phyloP scores from a whole-genome alignment of 192 early-diverging fungal genomes.

The Chytriomyces hyalinus region DNA sequence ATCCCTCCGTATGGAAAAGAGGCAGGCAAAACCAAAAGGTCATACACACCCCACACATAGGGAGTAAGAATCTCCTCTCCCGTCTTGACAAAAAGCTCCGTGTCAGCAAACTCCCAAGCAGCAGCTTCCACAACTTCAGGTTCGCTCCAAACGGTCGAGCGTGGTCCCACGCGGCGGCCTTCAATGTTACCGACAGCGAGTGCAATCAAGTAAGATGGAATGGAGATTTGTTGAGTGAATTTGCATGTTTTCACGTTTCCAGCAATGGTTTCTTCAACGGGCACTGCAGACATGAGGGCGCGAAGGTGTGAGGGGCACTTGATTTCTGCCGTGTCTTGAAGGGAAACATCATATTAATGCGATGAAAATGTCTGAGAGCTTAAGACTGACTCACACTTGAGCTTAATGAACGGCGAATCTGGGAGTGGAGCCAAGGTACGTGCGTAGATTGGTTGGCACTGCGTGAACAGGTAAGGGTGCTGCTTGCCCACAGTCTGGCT shows the following conservation, averaged over 20 bases:
- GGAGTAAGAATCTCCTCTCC: conserved; percentile 76
- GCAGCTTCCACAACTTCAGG: conserved; percentile 85
- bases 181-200: conserved; percentile 90
- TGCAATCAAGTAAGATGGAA: conserved; percentile 96
- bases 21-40: conserved; percentile 66
- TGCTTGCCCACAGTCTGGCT: conserved; percentile 93
- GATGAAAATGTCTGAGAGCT: neutral
- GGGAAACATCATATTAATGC: neutral
- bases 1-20: conserved; percentile 86
- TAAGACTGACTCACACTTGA: conserved; percentile 48
- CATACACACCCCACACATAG: conserved; percentile 87
- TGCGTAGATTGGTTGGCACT: conserved; percentile 96
- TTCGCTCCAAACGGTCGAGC: conserved; percentile 96
- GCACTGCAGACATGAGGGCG: conserved; percentile 93
- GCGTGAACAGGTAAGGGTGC: conserved; percentile 95
- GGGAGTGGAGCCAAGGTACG: conserved; percentile 82
- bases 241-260: conserved; percentile 67
- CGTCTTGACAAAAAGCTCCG: conserved; percentile 60
- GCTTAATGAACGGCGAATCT: conserved; percentile 71
- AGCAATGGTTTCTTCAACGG: conserved; percentile 54
- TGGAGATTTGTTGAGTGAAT: conserved; percentile 86
- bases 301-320: conserved; percentile 75
- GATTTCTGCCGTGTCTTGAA: conserved; percentile 73
- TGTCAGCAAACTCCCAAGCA: conserved; percentile 90
- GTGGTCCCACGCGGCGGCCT: conserved; percentile 82